Evolutionary conservation across 768 basidiomycete species (phyloP).

Genomic region (Naganishia vishniacii): DNA sequence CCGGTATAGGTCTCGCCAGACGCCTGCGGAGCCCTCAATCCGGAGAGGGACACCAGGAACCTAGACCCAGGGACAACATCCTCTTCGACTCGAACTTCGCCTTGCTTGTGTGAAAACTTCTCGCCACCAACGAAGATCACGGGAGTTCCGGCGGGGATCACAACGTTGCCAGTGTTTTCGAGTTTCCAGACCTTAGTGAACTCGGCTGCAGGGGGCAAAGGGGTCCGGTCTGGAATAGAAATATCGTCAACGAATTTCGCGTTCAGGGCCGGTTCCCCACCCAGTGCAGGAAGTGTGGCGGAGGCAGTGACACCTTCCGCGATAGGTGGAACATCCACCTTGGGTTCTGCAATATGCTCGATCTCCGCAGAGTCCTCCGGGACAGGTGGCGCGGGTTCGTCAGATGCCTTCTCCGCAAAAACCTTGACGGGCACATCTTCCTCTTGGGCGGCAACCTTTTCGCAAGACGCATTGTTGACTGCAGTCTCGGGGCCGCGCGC

Average conservation of each 20-base stretch:
- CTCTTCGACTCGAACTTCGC: slow-evolving; percentile 22
- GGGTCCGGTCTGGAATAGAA: slow-evolving; percentile 43
- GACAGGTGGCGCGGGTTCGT: not conserved
- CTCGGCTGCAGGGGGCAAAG: slow-evolving; percentile 42
- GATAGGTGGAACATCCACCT: not conserved
- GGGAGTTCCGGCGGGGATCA: slow-evolving; percentile 22
- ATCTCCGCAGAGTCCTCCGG: not conserved
- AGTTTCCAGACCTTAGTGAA: slow-evolving; percentile 49
- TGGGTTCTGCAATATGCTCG: not conserved
- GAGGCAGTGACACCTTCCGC: not conserved
- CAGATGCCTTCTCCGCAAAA: not conserved
- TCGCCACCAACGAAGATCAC: slow-evolving; percentile 38
- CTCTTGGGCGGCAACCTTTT: too few species aligned
- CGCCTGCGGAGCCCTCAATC: slow-evolving; percentile 35
- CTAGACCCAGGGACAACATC: slow-evolving; percentile 37
- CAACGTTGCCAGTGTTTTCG: slow-evolving; percentile 36
- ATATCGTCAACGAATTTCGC: slow-evolving; percentile 44
- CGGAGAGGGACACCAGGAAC: slow-evolving; percentile 33
- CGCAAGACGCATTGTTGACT: too few species aligned
- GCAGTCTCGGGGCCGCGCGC: too few species aligned
- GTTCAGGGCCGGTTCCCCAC: slow-evolving; percentile 31
- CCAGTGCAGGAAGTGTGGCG: not conserved
- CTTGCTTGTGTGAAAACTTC: slow-evolving; percentile 34
- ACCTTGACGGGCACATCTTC: too few species aligned
- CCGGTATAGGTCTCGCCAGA: slow-evolving; percentile 37